Evolutionary conservation across 768 basidiomycete species (phyloP), one percentile per base, ranked within the genome.

Genomic region (Collybiopsis confluens): DNA sequence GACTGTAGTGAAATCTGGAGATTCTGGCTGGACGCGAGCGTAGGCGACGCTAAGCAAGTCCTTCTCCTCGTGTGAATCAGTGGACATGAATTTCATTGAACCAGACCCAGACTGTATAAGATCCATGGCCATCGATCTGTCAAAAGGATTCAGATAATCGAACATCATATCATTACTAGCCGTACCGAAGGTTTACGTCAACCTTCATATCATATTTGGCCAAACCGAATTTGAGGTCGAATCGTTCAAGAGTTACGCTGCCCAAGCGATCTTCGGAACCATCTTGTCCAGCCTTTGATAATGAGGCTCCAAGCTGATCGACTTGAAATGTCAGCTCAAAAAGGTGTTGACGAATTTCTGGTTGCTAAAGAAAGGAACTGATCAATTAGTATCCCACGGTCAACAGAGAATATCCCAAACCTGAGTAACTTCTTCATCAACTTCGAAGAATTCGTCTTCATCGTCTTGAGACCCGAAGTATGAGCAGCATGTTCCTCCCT

Each of bases 291-390:
- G 87, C 83, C 60, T 88, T 92, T 59, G 81, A 92, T 36, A 99
- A 72, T 2, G 86, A 82, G 0, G 86, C 91, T 45, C 88, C 78
- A 11, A 99, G 75, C 46, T 81, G 80, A 49, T 92, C 89, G 35
- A 98, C 97, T 28, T 83, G 75, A 72, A 99, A 98, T 53, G 86
- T 76, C 56, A 98, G 72, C 66, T 97, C 89, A 57, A 98, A 91
- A 1, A 82, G 76, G 46, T 72, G 73, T 57, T 86, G 89, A 38
- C 68, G 75, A 30, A 78, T 56, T 45, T 74, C 73, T 21, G 71
- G 74, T 43, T 69, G 68, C 72, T 77, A 33, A 33, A 6, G 43
- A 13, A 30, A 43, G 16, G 18, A 27, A 7, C 47, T 26, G 27
- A 55, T 44, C n/a, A 20, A 26, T 44, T 21, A 52, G 15, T 28